Evolutionary conservation across 2,329 filamentous ascomycete genomes (phyloP).

Genomic region (Paecilomyces fulvus): DNA sequence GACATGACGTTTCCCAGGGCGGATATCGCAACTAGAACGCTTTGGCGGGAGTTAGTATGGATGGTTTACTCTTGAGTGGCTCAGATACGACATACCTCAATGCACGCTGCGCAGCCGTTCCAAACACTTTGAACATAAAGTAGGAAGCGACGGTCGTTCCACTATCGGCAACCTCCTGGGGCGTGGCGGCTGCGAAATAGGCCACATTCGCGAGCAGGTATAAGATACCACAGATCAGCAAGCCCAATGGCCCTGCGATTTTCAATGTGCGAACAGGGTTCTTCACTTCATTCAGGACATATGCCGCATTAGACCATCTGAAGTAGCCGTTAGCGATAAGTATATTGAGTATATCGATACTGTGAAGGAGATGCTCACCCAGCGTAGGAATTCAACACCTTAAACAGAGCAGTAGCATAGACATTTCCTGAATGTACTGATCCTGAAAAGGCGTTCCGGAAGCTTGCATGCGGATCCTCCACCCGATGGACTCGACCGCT

Average conservation of each 20-base stretch:
- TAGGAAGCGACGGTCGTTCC: slow-evolving; percentile 36
- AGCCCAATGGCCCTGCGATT: slow-evolving; percentile 54
- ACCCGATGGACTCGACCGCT: slow-evolving; percentile 50
- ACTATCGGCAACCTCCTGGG: slow-evolving; percentile 32
- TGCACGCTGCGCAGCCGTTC: slow-evolving; percentile 10
- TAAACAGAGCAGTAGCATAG: slow-evolving; percentile 64
- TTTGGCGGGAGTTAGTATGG: slow-evolving; percentile 36
- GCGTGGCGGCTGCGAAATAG: slow-evolving; percentile 50
- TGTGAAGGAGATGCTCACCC: neutral
- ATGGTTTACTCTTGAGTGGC: neutral
- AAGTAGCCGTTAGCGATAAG: slow-evolving; percentile 25
- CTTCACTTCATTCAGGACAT: slow-evolving; percentile 52
- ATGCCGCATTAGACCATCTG: slow-evolving; percentile 37
- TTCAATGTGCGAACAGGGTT: slow-evolving; percentile 58
- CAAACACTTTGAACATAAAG: slow-evolving; percentile 38
- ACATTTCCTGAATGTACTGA: slow-evolving; percentile 50
- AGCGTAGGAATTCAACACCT: slow-evolving; percentile 60
- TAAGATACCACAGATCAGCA: slow-evolving; percentile 50
- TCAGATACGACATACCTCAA: neutral
- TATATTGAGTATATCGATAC: neutral
- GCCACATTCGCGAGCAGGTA: slow-evolving; percentile 62
- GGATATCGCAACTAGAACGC: slow-evolving; percentile 58
- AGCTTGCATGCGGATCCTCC: slow-evolving; percentile 52
- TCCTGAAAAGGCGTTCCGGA: slow-evolving; percentile 55
- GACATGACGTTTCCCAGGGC: slow-evolving; percentile 60